Conservation (phyloP, 768 basidiomycete species). For the Boletus pseudo-olivaceus region DNA sequence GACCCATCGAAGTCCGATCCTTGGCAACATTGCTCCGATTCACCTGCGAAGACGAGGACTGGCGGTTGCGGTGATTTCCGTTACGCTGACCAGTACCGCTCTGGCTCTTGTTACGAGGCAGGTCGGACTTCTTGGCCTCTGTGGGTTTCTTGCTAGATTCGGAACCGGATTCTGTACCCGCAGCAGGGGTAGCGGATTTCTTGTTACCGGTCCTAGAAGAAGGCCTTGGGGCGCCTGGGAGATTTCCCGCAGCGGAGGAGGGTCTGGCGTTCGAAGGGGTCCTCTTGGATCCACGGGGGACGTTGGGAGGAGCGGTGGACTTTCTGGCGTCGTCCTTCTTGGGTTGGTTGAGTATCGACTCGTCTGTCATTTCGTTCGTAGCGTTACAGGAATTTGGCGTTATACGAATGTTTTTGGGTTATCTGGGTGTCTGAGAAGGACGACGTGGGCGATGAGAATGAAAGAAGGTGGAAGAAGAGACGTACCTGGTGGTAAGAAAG, state of each 20-base stretch:
- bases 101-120: slow-evolving; percentile 51
- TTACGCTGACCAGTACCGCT: slow-evolving; percentile 44
- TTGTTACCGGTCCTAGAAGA: slow-evolving; percentile 67
- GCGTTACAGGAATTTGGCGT: slow-evolving; percentile 39
- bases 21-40: slow-evolving; percentile 49
- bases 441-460: slow-evolving; percentile 19
- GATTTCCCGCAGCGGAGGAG: slow-evolving; percentile 40
- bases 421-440: slow-evolving; percentile 40
- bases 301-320: slow-evolving; percentile 41
- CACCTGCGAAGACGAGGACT: slow-evolving; percentile 56
- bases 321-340: slow-evolving; percentile 75
- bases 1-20: slow-evolving; percentile 41
- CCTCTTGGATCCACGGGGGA: slow-evolving; percentile 57
- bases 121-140: slow-evolving; percentile 51
- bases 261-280: slow-evolving; percentile 44
- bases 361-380: slow-evolving; percentile 90
- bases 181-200: slow-evolving; percentile 40
- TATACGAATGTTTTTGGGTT: slow-evolving; percentile 40
- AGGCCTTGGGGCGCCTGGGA: slow-evolving; percentile 50
- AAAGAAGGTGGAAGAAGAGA: slow-evolving; percentile 8
- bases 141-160: slow-evolving; percentile 64
- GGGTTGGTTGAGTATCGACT: slow-evolving; percentile 47
- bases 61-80: slow-evolving; percentile 51
- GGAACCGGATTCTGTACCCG: slow-evolving; percentile 63
- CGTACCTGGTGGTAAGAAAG: slow-evolving; percentile 47